Evolutionary conservation across 257 asterid species (phyloP).

Genomic region (Asclepias syriaca): DNA sequence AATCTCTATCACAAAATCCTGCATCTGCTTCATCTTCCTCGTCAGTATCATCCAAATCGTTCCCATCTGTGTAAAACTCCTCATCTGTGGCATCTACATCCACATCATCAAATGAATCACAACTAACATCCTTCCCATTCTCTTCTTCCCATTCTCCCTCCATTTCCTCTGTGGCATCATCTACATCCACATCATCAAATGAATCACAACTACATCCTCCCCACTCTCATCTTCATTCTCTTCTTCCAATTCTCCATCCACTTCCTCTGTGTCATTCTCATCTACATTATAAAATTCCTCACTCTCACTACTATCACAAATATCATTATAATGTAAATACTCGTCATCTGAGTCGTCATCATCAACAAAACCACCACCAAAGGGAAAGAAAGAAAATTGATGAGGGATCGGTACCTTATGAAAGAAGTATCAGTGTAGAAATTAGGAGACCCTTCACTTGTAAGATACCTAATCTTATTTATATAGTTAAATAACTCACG

Average conservation of each 20-base stretch:
- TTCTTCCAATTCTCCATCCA: slow-evolving; percentile 5
- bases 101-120: slow-evolving; percentile 9
- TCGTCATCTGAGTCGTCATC: slow-evolving; percentile 25
- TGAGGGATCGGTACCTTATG: slow-evolving; percentile 40
- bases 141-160: slow-evolving; percentile 11
- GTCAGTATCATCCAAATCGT: slow-evolving; percentile 6
- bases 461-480: slow-evolving; percentile 8
- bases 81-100: slow-evolving; percentile 15
- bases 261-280: slow-evolving; percentile 8
- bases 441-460: slow-evolving; percentile 29
- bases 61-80: not conserved
- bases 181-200: slow-evolving; percentile 12
- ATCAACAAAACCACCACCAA: slow-evolving; percentile 34
- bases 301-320: slow-evolving; percentile 7
- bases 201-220: slow-evolving; percentile 6
- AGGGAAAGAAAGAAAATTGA: slow-evolving; percentile 33
- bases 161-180: slow-evolving; percentile 15
- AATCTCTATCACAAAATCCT: not conserved
- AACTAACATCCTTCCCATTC: slow-evolving; percentile 3
- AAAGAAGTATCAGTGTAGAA: slow-evolving; percentile 31
- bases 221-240: slow-evolving; percentile 9
- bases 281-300: slow-evolving; percentile 9
- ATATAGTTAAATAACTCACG: slow-evolving; percentile 11
- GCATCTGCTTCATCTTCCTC: slow-evolving; percentile 14
- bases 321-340: slow-evolving; percentile 4